Percentiles rank a stretch among this genome's conserved stretches.
phyloP scores from a whole-genome alignment of 345 rosid species.

The Eucalyptus albens region DNA sequence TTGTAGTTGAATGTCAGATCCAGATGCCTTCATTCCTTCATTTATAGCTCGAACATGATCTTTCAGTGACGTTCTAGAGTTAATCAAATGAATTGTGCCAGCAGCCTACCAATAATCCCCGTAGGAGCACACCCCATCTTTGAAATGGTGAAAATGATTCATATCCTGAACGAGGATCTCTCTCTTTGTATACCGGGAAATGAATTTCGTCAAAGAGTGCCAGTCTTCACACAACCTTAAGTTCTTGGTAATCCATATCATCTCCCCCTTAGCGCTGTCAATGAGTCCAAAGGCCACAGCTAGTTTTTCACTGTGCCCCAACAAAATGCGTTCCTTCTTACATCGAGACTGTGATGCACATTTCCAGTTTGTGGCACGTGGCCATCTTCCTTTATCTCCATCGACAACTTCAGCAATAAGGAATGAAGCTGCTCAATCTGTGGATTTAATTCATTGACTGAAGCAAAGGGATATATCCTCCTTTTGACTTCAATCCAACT shows the following conservation, averaged over 20 bases:
- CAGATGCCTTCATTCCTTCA: background rate
- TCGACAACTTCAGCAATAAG: conserved; percentile 41
- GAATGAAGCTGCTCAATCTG: conserved; percentile 60
- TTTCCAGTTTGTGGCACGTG: conserved; percentile 68
- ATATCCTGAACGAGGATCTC: conserved; percentile 80
- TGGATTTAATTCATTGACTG: conserved; percentile 62
- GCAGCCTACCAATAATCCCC: conserved; percentile 64
- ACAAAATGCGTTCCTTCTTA: conserved; percentile 73
- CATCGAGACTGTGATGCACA: conserved; percentile 67
- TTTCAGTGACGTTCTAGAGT: background rate
- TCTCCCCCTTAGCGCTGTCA: conserved; percentile 45
- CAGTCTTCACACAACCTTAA: conserved; percentile 86
- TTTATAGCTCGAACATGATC: no score
- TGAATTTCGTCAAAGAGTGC: conserved; percentile 62
- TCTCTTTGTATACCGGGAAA: conserved; percentile 55
- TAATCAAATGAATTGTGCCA: background rate
- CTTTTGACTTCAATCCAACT: conserved; percentile 68
- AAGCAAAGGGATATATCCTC: conserved; percentile 45
- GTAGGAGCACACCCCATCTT: conserved; percentile 72
- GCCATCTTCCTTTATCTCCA: conserved; percentile 78
- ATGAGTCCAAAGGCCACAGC: conserved; percentile 84
- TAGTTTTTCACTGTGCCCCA: conserved; percentile 83
- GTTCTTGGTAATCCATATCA: conserved; percentile 77
- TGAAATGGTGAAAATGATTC: conserved; percentile 77
- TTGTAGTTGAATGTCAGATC: background rate